These are phyloP conservation scores for Vachellia pachyceras DNA, from an alignment of 306 rosid genomes.

Conservation along the genomic window DNA sequence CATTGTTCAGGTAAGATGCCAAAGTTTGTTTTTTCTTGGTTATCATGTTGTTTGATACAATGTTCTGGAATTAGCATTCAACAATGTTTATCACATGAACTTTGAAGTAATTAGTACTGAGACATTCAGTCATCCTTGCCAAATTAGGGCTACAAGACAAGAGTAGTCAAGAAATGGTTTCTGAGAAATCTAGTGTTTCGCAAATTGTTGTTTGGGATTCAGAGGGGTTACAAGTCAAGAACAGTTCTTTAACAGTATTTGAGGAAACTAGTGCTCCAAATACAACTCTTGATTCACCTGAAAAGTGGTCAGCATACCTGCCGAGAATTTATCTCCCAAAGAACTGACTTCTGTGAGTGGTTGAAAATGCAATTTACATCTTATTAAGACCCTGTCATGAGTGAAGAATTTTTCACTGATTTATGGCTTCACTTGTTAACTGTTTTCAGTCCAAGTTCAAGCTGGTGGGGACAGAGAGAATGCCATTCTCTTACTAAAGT, in stretches of 20 bases:
- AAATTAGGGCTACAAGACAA: constrained; percentile 68
- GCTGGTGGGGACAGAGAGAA: constrained; percentile 60
- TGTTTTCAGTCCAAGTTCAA: constrained; percentile 76
- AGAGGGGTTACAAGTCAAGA: constrained; percentile 54
- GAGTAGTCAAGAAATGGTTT: constrained; percentile 39
- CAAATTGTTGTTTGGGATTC: constrained; percentile 26
- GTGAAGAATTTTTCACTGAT: constrained; percentile 19
- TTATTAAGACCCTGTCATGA: constrained; percentile 15
- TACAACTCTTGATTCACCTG: constrained; percentile 54
- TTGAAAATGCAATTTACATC: constrained; percentile 34
- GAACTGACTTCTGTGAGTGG: constrained; percentile 74
- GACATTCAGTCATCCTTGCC: constrained; percentile 68
- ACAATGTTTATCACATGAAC: constrained; percentile 27
- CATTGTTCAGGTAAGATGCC: constrained; percentile 65
- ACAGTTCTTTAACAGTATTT: constrained; percentile 39
- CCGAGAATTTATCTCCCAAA: constrained; percentile 64
- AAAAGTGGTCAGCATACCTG: constrained; percentile 55
- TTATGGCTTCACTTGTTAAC: constrained; percentile 45
- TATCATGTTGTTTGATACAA: constrained; percentile 30
- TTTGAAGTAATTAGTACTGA: constrained; percentile 74
- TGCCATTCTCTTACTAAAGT: constrained; percentile 78
- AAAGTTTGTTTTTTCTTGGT: constrained; percentile 4
- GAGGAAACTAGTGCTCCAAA: constrained; percentile 44
- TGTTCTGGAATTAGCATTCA: constrained; percentile 9
- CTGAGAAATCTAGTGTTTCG: constrained; percentile 45